Percentiles rank a stretch among this genome's conserved stretches.
phyloP scores from a whole-genome alignment of 2,329 filamentous ascomycete species.

The Cordyceps cicadae region DNA sequence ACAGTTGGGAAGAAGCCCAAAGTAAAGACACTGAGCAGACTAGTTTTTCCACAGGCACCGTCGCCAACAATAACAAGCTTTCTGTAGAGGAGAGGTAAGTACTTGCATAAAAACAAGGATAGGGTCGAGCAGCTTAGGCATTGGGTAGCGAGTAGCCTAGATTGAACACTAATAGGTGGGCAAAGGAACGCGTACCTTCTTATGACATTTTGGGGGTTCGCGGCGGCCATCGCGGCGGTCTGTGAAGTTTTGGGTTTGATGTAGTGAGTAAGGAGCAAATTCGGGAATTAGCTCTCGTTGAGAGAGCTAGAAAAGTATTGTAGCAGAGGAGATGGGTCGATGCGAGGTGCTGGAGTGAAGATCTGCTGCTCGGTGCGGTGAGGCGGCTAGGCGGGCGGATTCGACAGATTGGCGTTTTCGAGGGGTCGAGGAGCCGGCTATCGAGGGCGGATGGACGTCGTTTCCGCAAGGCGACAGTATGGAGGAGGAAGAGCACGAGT shows the following conservation, averaged over 20 bases:
- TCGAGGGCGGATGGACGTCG: not conserved
- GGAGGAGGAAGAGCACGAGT: not conserved
- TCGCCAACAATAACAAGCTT: conserved; percentile 96
- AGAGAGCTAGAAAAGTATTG: not conserved
- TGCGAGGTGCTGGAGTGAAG: not conserved
- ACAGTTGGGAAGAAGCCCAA: conserved; percentile 96
- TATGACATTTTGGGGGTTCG: conserved; percentile 12
- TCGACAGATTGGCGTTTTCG: no score
- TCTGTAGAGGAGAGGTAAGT: conserved; percentile 38
- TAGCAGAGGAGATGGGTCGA: not conserved
- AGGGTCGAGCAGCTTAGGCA: not conserved
- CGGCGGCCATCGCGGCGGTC: conserved; percentile 8
- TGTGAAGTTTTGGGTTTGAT: not conserved
- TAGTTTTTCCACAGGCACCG: conserved; percentile 97
- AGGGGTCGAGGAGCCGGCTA: not conserved
- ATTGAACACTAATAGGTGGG: not conserved
- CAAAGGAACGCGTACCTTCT: conserved; percentile 7
- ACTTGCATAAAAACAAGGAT: not conserved
- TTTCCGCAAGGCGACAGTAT: not conserved
- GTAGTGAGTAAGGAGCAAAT: not conserved
- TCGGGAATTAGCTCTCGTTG: not conserved
- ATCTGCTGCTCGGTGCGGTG: no score
- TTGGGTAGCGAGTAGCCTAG: not conserved
- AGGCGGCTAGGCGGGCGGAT: no score
- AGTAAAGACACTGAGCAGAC: conserved; percentile 93